Evolutionary conservation across 2,329 filamentous ascomycete genomes (phyloP), one percentile per base, ranked within the genome.

Genomic region (Cladosporium sp.): DNA sequence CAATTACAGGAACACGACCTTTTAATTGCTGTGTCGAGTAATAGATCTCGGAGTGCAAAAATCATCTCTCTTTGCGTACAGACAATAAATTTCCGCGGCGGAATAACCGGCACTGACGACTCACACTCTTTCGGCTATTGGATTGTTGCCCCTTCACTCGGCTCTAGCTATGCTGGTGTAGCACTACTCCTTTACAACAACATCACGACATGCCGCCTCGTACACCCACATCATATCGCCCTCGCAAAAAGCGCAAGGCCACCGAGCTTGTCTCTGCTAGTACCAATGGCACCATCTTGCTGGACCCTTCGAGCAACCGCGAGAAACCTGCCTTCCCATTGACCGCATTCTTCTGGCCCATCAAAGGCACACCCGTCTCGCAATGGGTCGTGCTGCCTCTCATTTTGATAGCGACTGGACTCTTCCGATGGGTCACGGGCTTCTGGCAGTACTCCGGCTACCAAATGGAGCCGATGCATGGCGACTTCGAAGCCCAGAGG

Each of bases 361-460:
- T 90, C 18, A 85, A 91, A 56, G 85, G 85, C 15, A 52, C 56
- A 0, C 86, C 87, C 1, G 77, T 83, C 15, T 95, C 91, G 48
- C 87, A 92, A 87, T 97, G 93, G 92, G 83, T 96, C 62, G 80
- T 92, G 4, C 73, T 99, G 27, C 91, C 93, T 2, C 73, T 95
- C 60, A 85, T 96, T 4, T 75, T 99, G 48, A 96, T 97, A 86
- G 81, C 79, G 1, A 89, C 83, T n/a, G 91, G 90, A 17, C 78
- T 99, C 41, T 96, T 97, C 67, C 80, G 93, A 61, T 97, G 93
- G 93, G 86, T 88, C 27, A 87, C 89, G 42, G 87, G 90, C 22
- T 76, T 97, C 38, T 97, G 93, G 89, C 89, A 89, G 52, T 96
- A 97, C 69, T 99, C 93, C 61, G 93, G 92, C 50, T 88, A 85